These are phyloP conservation scores for Gracilaria gracilis DNA, from an alignment of 23 red algal genomes.

Conservation along the genomic window DNA sequence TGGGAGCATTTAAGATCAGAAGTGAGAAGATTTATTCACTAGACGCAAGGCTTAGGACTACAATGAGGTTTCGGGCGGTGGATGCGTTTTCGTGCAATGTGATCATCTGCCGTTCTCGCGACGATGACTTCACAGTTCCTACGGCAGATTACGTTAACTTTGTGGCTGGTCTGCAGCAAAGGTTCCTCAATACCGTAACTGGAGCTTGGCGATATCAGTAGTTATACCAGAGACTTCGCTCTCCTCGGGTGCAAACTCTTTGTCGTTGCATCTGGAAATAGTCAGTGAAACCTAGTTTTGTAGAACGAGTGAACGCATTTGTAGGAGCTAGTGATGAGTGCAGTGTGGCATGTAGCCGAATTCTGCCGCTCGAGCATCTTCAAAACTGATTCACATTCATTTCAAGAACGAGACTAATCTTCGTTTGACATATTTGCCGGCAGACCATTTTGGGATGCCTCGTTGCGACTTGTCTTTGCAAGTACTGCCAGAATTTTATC, in stretches of 20 bases:
- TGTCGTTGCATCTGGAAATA: background rate
- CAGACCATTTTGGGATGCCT: background rate
- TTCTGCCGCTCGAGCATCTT: too few species aligned
- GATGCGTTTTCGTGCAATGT: constrained; percentile 32
- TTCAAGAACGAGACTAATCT: background rate
- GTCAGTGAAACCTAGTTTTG: background rate
- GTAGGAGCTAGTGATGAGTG: too few species aligned
- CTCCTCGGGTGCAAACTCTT: background rate
- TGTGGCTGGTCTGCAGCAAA: constrained; percentile 19
- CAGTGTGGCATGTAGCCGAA: too few species aligned
- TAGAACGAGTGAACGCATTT: too few species aligned
- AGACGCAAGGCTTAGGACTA: background rate
- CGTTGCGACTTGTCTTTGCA: background rate
- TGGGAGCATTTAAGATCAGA: constrained; percentile 6
- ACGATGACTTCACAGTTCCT: constrained; percentile 24
- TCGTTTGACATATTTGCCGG: background rate
- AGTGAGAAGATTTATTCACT: constrained; percentile 17
- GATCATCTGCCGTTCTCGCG: constrained; percentile 21
- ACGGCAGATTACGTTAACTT: constrained; percentile 18
- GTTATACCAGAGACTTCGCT: background rate
- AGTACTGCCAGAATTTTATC: background rate
- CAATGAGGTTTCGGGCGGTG: background rate
- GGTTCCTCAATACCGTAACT: background rate
- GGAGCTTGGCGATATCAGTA: constrained; percentile 36
- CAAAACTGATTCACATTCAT: background rate